phyloP scores from a whole-genome alignment of 257 asterid species.

The Mentha longifolia region DNA sequence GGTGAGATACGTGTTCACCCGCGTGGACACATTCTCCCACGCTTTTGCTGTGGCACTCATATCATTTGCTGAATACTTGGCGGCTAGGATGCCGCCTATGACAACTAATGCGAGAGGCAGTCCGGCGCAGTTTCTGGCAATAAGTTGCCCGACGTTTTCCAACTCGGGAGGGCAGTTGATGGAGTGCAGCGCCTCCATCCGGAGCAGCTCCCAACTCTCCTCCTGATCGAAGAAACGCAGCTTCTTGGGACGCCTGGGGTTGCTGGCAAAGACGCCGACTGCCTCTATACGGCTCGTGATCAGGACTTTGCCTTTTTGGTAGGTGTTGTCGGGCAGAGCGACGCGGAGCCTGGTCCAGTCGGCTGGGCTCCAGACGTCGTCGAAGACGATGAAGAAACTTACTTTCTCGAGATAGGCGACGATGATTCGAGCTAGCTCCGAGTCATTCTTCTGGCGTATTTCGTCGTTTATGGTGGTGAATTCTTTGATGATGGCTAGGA shows the following conservation, averaged over 20 bases:
- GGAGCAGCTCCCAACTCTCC: constrained; percentile 43
- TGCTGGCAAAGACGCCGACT: constrained; percentile 32
- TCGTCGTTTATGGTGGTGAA: constrained; percentile 32
- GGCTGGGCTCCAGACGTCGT: constrained; percentile 36
- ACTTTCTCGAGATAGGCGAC: not conserved
- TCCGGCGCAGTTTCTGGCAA: not conserved
- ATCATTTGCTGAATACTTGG: not conserved
- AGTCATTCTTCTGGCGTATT: not conserved
- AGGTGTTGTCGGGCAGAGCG: constrained; percentile 35
- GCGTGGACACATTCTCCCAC: not conserved
- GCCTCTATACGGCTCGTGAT: constrained; percentile 40
- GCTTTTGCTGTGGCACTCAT: not conserved
- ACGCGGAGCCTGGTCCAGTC: constrained; percentile 37
- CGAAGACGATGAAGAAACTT: constrained; percentile 41
- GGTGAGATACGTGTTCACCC: not conserved
- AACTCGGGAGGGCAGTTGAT: not conserved
- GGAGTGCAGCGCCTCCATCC: not conserved
- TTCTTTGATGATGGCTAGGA: constrained; percentile 14
- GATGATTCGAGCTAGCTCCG: constrained; percentile 15
- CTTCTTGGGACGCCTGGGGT: constrained; percentile 5
- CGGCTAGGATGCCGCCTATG: not conserved
- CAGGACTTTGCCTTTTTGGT: constrained; percentile 37
- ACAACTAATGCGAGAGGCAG: not conserved
- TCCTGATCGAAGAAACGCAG: constrained; percentile 35
- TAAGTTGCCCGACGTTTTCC: not conserved